Evolutionary conservation across 306 rosid genomes (phyloP), one percentile per base, ranked within the genome.

Genomic region (Nissolia schottii): DNA sequence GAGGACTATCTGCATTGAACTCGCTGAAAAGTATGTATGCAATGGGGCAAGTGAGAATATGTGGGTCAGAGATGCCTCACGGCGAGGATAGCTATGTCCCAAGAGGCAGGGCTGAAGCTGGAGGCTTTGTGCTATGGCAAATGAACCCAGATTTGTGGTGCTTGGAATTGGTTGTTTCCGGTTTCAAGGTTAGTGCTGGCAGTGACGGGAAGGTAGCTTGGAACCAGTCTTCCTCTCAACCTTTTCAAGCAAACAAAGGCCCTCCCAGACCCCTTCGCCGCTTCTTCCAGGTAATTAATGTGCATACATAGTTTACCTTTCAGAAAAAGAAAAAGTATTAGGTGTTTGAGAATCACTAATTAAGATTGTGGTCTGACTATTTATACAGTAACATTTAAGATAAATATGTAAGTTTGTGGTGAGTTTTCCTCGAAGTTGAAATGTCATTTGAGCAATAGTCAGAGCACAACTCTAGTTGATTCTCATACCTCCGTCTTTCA

Each of bases 261-360:
- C 90, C 97, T 64, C 88, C 98, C 12, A 85, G 96, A 80, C 98
- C 96, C 58, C 97, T 94, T 43, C 97, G 97, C 13, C 90, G 97
- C 66, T 82, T 89, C 81, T 89, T 94, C 56, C 95, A 92, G 87
- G 96, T 92, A 54, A 45, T 7, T 15, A 6, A 70, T 8, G 15
- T 55, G 31, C 15, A 59, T 29, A 27, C 25, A 53, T 11, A 38
- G n/a, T n/a, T n/a, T n/a, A n/a, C n/a, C n/a, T n/a, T n/a, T n/a
- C n/a, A n/a, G n/a, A n/a, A n/a, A n/a, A n/a, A n/a, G n/a, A n/a
- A n/a, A n/a, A n/a, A n/a, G n/a, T n/a, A n/a, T n/a, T n/a, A n/a
- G n/a, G n/a, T n/a, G n/a, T n/a, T n/a, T n/a, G n/a, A n/a, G n/a
- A n/a, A n/a, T n/a, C n/a, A n/a, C n/a, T n/a, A n/a, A n/a, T n/a